phyloP scores from a whole-genome alignment of 164 flowering plant species.

The Akebia trifoliata region DNA sequence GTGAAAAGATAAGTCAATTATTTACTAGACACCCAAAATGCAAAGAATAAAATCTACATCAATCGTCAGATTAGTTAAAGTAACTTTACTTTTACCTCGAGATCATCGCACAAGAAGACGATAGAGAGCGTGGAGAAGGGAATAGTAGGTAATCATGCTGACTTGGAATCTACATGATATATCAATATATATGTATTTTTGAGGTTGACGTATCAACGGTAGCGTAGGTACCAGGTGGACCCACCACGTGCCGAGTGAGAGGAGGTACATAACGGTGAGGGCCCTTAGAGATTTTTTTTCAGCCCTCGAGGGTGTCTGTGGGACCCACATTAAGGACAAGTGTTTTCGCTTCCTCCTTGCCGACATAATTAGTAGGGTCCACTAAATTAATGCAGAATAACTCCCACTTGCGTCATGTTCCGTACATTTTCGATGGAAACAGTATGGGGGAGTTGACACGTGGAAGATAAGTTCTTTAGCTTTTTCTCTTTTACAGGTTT shows the following conservation, averaged over 20 bases:
- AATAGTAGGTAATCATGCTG: neutral
- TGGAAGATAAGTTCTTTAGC: neutral
- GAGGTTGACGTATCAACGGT: slow-evolving; percentile 9
- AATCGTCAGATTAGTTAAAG: too few relatives aligned
- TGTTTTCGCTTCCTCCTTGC: slow-evolving; percentile 9
- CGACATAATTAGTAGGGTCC: slow-evolving; percentile 1
- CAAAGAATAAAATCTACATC: too few relatives aligned
- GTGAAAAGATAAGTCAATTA: too few relatives aligned
- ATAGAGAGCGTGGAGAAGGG: neutral
- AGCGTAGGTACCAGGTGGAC: neutral
- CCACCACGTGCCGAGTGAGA: slow-evolving; percentile 7
- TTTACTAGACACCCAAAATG: too few relatives aligned
- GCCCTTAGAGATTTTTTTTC: too few relatives aligned
- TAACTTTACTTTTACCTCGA: too few relatives aligned
- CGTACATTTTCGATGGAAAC: neutral
- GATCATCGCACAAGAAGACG: neutral
- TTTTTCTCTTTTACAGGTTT: too few relatives aligned
- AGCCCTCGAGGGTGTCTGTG: too few relatives aligned
- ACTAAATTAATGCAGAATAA: neutral
- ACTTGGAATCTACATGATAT: slow-evolving; percentile 5
- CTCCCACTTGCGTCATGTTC: slow-evolving; percentile 2
- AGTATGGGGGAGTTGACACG: neutral
- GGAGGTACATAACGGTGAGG: too few relatives aligned
- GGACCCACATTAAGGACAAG: neutral
- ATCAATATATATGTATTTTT: too few relatives aligned